Conservation (phyloP, 1,139 yeast genomes). For the Geotrichum carabidarum region DNA sequence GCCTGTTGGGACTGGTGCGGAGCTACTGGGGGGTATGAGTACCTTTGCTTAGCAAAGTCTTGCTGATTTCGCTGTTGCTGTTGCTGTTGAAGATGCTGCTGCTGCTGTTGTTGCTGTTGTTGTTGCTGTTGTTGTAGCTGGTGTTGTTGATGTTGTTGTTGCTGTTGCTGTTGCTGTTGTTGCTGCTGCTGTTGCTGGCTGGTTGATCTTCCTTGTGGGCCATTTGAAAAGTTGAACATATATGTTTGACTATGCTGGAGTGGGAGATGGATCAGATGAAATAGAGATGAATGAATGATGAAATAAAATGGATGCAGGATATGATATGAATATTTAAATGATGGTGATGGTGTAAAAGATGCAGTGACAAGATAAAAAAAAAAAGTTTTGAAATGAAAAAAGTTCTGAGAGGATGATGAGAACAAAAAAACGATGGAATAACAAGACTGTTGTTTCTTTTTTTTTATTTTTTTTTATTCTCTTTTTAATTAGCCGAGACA, state of each 20-base stretch:
- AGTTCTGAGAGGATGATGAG: not conserved
- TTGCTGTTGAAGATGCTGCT: not conserved
- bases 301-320: not conserved
- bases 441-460: too few relatives aligned
- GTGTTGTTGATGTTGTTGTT: not conserved
- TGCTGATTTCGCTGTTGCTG: constrained; percentile 2
- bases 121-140: not conserved
- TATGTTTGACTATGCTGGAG: not conserved
- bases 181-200: constrained; percentile 3
- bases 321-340: not conserved
- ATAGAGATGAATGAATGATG: not conserved
- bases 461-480: too few relatives aligned
- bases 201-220: constrained; percentile 2
- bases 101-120: too few relatives aligned
- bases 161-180: not conserved
- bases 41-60: not conserved
- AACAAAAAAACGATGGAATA: not conserved
- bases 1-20: not conserved
- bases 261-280: not conserved
- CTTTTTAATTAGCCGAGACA: too few relatives aligned
- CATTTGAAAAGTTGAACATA: constrained; percentile 11
- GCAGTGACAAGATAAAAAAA: not conserved
- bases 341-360: not conserved
- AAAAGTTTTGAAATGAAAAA: not conserved
- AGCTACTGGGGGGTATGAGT: not conserved